Base-by-base conservation (phyloP, 495 filamentous ascomycete genomes). In the Evansstolkia leycettana region DNA sequence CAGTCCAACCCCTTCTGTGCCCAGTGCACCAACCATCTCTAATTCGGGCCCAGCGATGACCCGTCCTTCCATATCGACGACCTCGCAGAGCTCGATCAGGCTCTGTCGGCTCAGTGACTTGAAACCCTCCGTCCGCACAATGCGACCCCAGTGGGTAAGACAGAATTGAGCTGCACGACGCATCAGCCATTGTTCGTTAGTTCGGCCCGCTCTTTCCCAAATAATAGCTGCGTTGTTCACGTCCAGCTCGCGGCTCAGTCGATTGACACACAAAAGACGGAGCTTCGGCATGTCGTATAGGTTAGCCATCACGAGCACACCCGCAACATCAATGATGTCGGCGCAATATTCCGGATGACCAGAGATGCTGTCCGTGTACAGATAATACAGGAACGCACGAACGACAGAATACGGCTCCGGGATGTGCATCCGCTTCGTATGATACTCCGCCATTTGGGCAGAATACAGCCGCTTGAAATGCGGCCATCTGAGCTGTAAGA, bases 271-370 rank as follows among this genome's bases (percentile, higher is more conserved):
- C 9, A 96, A 72, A 8, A 93, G 71, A 9, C 89, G 84, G 2
- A 98, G 76, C 38, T 85, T 81, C 0, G 85, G 86, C 64, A 98
- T 88, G 52, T 94, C 86, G 54, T 98, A 98, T 14, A 96, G 81
- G 50, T 96, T 94, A 15, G 86, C 80, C 85, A 98, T 89, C 34
- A 96, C 90, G 1, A 98, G 72, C 60, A 98, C 70, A n/a, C 90
- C 88, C 0, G 92, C 89, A 12, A 96, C 87, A 45, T 93, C 84
- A 13, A 75, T 72, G 20, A 94, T 73, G 32, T 77, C 76, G n/a
- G 71, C 66, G 41, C 74, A 75, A 41, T 75, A 73, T 13, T 76
- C 68, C 11, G 74, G 69, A 31, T 73, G 65, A 7, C 70, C 67
- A 15, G 79, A 70, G 50, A 98, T 94, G 43, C 78, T 84, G 56